phyloP scores from a whole-genome alignment of 2,329 filamentous ascomycete species.

The Diaporthe vaccinii region DNA sequence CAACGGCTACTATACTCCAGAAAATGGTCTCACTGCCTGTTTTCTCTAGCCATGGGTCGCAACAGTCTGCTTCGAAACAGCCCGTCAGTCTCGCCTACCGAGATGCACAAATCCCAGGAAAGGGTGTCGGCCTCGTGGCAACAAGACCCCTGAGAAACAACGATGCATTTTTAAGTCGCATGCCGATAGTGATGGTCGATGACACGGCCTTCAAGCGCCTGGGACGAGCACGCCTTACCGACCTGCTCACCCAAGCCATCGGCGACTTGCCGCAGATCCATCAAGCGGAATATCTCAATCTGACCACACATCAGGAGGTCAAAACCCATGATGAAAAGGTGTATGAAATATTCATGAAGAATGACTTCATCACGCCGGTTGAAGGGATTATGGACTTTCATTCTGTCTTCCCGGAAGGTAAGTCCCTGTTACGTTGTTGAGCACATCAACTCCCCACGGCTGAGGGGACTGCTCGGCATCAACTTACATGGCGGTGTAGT shows the following conservation, averaged over 20 bases:
- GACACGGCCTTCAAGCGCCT: slow-evolving; percentile 45
- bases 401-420: slow-evolving; percentile 50
- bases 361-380: slow-evolving; percentile 48
- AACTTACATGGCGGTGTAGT: slow-evolving; percentile 43
- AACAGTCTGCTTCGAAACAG: background rate
- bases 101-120: slow-evolving; percentile 48
- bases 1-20: slow-evolving; percentile 44
- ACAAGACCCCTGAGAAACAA: slow-evolving; percentile 46
- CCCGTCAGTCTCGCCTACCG: slow-evolving; percentile 39
- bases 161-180: slow-evolving; percentile 48
- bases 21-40: slow-evolving; percentile 40
- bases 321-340: slow-evolving; percentile 43
- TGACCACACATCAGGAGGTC: slow-evolving; percentile 46
- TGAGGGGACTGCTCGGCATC: background rate
- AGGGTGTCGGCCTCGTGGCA: slow-evolving; percentile 51
- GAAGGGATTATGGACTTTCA: slow-evolving; percentile 47
- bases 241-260: slow-evolving; percentile 47
- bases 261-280: slow-evolving; percentile 45
- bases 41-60: background rate
- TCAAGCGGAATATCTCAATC: slow-evolving; percentile 45
- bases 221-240: slow-evolving; percentile 41
- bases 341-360: slow-evolving; percentile 50
- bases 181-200: slow-evolving; percentile 51
- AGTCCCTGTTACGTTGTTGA: slow-evolving; percentile 28
- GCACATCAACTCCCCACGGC: background rate